Evolutionary conservation across 495 filamentous ascomycete genomes (phyloP), one percentile per base, ranked within the genome.

Genomic region (Chlorociboria aeruginascens): DNA sequence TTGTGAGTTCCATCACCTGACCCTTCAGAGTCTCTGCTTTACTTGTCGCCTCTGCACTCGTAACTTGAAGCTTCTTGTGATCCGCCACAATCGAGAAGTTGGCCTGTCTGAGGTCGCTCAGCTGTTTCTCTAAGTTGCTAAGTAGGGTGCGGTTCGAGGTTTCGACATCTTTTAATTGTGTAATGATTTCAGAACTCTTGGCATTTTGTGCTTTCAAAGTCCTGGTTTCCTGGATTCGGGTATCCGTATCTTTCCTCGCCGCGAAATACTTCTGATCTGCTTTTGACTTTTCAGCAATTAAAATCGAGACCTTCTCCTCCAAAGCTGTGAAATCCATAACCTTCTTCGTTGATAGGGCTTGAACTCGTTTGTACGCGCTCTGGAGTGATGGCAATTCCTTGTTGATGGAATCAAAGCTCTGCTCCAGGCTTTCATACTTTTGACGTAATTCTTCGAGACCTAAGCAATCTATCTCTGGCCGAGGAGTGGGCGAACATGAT

Each of bases 241-340:
- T 78, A 56, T 97, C 92, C 60, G 88, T 94, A 53, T 85, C 80
- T 61, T 95, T 96, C 71, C 95, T 89, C 11, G 88, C 86, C 4
- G 82, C 81, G 59, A 96, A 97, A 61, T 94, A 98, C 64, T 97
- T 97, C 62, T 96, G 89, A 57, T 97, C 89, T 0, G 93, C 93
- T 60, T 95, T 97, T 32, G 79, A 77, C 64, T 97, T 98, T 63
- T 98, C 92, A 0, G 87, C 89, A 3, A 71, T 75, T 8, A 92
- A 67, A 6, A 83, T 68, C 25, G 76, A 71, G 34, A 93, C 68
- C 51, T 81, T 82, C 40, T 96, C 89, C 66, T 97, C 92, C 55
- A 84, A 65, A 2, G 74, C 76, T 7, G 70, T 61, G 43, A 83
- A 76, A 48, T 92, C 87, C 46, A 78, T 71, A 14, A 95, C 78